phyloP scores from a whole-genome alignment of 306 rosid species.

The Acacia confusa region DNA sequence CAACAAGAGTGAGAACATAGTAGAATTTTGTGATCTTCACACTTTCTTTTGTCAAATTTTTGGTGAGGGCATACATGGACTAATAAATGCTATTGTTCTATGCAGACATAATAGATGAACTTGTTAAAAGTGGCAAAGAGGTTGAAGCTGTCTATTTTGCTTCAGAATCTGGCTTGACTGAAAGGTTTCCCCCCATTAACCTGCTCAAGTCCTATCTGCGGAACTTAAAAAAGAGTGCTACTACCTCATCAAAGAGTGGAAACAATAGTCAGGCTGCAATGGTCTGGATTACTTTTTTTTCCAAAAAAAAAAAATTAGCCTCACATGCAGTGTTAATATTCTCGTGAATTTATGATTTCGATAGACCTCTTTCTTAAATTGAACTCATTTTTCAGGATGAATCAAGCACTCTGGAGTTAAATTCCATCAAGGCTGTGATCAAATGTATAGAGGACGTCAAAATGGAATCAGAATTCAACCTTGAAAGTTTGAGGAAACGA shows the following conservation, averaged over 20 bases:
- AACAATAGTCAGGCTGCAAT: constrained; percentile 57
- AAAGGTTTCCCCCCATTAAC: constrained; percentile 57
- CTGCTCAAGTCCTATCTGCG: constrained; percentile 61
- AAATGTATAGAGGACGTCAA: constrained; percentile 90
- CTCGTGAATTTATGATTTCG: constrained; percentile 8
- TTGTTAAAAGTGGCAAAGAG: constrained; percentile 71
- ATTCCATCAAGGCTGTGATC: constrained; percentile 60
- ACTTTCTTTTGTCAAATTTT: not conserved
- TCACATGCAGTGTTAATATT: constrained; percentile 4
- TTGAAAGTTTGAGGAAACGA: constrained; percentile 59
- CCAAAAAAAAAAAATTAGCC: not conserved
- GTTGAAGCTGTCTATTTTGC: constrained; percentile 87
- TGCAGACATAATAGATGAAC: constrained; percentile 77
- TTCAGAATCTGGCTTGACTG: constrained; percentile 77
- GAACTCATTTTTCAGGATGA: constrained; percentile 58
- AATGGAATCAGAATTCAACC: constrained; percentile 67
- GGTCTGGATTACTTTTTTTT: constrained; percentile 40
- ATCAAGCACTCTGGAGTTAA: constrained; percentile 57
- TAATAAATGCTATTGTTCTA: constrained; percentile 20
- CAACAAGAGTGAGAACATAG: not conserved
- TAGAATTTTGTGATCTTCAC: constrained; percentile 14
- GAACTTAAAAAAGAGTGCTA: constrained; percentile 57
- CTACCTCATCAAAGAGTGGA: constrained; percentile 44
- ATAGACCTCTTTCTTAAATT: constrained; percentile 19
- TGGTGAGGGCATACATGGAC: constrained; percentile 4